These are phyloP conservation scores for Coemansia sp. DNA, from an alignment of 192 early-diverging fungal species.

Conservation along the genomic window DNA sequence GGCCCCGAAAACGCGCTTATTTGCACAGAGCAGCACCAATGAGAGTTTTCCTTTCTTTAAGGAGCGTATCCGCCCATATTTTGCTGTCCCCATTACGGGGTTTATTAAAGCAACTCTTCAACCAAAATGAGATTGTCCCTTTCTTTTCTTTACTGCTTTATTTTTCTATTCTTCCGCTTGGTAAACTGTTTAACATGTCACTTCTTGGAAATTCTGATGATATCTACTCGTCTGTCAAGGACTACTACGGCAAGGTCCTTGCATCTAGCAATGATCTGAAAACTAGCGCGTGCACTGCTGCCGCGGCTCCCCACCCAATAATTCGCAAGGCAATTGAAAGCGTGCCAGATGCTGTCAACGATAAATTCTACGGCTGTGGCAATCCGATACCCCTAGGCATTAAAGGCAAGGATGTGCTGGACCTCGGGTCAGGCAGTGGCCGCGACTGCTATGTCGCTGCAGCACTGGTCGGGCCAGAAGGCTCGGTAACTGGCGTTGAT, in stretches of 20 bases:
- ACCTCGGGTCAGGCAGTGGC: slow-evolving; percentile 52
- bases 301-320: slow-evolving; percentile 19
- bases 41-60: too few species aligned
- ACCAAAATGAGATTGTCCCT: too few species aligned
- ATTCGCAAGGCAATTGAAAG: slow-evolving; percentile 40
- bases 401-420: slow-evolving; percentile 47
- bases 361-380: slow-evolving; percentile 53
- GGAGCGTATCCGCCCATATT: too few species aligned
- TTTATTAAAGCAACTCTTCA: too few species aligned
- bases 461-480: slow-evolving; percentile 37
- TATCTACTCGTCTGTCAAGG: slow-evolving; percentile 31
- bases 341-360: slow-evolving; percentile 38
- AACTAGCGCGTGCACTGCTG: slow-evolving; percentile 34
- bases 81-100: too few species aligned
- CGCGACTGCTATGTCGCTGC: slow-evolving; percentile 56
- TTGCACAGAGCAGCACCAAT: too few species aligned
- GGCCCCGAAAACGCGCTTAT: too few species aligned
- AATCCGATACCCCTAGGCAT: slow-evolving; percentile 50
- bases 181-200: not conserved
- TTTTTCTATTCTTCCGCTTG: too few species aligned
- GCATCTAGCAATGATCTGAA: slow-evolving; percentile 24
- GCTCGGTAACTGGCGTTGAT: slow-evolving; percentile 50
- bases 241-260: slow-evolving; percentile 44
- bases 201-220: not conserved
- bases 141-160: too few species aligned